Evolutionary conservation across 2,329 filamentous ascomycete species (phyloP).

Genomic region (Furcasterigmium sp.): DNA sequence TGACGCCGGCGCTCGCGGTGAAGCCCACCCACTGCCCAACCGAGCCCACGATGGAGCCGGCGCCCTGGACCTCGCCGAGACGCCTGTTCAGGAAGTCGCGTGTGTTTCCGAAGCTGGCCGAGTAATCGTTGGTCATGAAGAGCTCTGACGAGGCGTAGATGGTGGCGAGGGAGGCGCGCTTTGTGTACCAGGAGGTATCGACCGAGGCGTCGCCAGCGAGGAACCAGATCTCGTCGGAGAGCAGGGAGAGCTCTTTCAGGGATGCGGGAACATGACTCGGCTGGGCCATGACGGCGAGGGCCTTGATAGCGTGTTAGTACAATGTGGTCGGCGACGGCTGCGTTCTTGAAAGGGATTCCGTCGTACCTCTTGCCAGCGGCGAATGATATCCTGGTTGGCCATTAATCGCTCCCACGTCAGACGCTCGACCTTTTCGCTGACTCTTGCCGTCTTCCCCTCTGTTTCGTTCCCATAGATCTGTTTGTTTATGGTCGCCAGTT

Average conservation of each 20-base stretch:
- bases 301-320: conserved; percentile 40
- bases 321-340: neutral
- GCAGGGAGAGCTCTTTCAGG: conserved; percentile 69
- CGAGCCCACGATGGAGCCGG: conserved; percentile 58
- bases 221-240: conserved; percentile 91
- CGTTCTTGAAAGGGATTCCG: too few species aligned
- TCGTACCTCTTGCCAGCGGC: conserved; percentile 80
- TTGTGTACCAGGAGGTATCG: conserved; percentile 81
- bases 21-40: conserved; percentile 78
- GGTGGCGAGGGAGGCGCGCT: conserved; percentile 50
- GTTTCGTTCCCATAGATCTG: conserved; percentile 32
- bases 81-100: conserved; percentile 73
- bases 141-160: conserved; percentile 72
- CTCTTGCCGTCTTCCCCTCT: conserved; percentile 29
- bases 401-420: conserved; percentile 73
- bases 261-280: conserved; percentile 72
- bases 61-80: conserved; percentile 59
- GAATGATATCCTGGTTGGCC: conserved; percentile 67
- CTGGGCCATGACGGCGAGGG: conserved; percentile 84
- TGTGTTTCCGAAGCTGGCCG: conserved; percentile 68
- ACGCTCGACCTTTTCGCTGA: conserved; percentile 61
- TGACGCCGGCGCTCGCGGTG: conserved; percentile 69
- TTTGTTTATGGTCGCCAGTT: conserved; percentile 39
- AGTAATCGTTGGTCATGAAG: conserved; percentile 89
- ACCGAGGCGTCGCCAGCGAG: conserved; percentile 77